These are phyloP conservation scores for Pyricularia grisea DNA, from an alignment of 2,329 filamentous ascomycete species.

Conservation along the genomic window DNA sequence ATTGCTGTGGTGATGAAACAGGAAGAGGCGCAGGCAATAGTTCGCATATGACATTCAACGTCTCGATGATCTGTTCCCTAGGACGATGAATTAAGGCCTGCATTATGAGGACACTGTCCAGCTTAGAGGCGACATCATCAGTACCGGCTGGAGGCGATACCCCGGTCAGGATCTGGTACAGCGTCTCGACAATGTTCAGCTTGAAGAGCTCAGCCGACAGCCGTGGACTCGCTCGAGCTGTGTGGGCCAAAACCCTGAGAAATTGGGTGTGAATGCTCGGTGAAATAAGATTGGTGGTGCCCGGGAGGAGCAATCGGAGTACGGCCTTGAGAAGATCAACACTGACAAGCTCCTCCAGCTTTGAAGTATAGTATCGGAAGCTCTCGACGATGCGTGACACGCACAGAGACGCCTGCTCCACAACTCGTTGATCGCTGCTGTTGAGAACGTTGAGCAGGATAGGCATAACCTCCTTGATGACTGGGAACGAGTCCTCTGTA, in stretches of 20 bases:
- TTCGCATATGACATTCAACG: constrained; percentile 94
- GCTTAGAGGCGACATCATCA: constrained; percentile 71
- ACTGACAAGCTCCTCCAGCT: constrained; percentile 87
- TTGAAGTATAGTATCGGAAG: constrained; percentile 80
- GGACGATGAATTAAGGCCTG: constrained; percentile 94
- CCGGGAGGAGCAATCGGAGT: constrained; percentile 78
- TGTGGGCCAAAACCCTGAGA: constrained; percentile 81
- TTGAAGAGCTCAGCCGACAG: constrained; percentile 87
- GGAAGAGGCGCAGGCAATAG: constrained; percentile 68
- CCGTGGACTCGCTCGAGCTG: constrained; percentile 76
- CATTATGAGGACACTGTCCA: constrained; percentile 97
- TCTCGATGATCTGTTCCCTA: constrained; percentile 93
- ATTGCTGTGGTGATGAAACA: constrained; percentile 31
- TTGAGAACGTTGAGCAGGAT: constrained; percentile 82
- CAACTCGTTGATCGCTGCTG: constrained; percentile 91
- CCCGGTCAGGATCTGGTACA: constrained; percentile 94
- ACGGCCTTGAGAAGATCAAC: constrained; percentile 78
- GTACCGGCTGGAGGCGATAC: constrained; percentile 79
- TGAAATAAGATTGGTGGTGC: constrained; percentile 90
- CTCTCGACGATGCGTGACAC: constrained; percentile 95
- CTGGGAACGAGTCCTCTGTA: constrained; percentile 82
- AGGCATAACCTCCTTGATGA: constrained; percentile 93
- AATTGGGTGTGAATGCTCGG: constrained; percentile 95
- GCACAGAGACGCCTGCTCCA: constrained; percentile 92
- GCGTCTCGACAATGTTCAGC: constrained; percentile 92